Percentiles rank a stretch among this genome's conserved stretches.
Conservation (phyloP, 1,284 basidiomycete genomes). For the Moniliophthora roreri region DNA sequence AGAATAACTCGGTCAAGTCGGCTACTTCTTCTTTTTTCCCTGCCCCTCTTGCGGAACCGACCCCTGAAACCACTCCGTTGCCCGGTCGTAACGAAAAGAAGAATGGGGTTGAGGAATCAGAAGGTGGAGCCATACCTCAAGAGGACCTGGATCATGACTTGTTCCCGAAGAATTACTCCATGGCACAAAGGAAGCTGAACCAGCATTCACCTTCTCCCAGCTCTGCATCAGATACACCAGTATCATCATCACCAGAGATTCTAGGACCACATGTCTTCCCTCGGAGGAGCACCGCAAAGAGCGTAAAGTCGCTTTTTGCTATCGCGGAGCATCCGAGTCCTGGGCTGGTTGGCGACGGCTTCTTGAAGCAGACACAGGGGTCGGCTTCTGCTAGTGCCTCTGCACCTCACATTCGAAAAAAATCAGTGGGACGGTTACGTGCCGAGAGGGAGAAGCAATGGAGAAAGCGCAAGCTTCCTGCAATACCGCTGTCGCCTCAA, state of each 20-base stretch:
- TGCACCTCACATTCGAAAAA: not conserved
- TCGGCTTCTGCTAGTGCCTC: not conserved
- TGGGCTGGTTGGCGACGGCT: not conserved
- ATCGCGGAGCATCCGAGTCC: not conserved
- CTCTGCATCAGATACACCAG: not conserved
- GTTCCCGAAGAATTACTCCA: not conserved
- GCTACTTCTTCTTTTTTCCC: slow-evolving; percentile 13
- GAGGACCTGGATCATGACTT: not conserved
- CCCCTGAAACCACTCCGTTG: not conserved
- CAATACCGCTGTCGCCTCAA: not conserved
- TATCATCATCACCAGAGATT: slow-evolving; percentile 1
- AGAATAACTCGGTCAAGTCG: not conserved
- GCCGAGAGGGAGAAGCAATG: slow-evolving; percentile 12
- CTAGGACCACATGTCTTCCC: not conserved
- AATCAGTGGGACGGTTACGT: slow-evolving; percentile 5
- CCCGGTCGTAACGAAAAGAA: not conserved
- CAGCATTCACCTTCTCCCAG: not conserved
- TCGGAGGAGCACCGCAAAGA: not conserved
- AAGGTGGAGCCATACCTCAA: not conserved
- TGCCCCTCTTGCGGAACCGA: slow-evolving; percentile 2
- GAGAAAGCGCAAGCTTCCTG: slow-evolving; percentile 1
- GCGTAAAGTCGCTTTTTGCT: not conserved
- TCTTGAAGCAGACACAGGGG: not conserved
- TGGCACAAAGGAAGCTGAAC: not conserved
- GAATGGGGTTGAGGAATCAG: not conserved